Evolutionary conservation across 2,329 filamentous ascomycete genomes (phyloP).

Genomic region (Pyrenophora teres): DNA sequence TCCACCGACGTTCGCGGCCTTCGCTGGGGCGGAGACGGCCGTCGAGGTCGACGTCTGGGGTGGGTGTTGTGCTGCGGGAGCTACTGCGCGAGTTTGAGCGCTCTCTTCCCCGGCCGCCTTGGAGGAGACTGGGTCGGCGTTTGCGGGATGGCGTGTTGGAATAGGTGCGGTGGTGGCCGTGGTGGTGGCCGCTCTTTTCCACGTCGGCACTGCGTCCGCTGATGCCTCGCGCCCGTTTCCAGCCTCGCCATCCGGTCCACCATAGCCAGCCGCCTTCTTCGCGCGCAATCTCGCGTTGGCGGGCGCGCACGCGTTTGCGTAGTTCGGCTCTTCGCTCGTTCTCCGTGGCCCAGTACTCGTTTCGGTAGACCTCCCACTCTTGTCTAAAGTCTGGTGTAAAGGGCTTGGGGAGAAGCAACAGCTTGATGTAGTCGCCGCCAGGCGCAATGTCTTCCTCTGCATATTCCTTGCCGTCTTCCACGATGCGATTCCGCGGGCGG

Average conservation of each 20-base stretch:
- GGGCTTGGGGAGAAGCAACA: constrained; percentile 88
- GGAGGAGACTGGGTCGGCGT: constrained; percentile 35
- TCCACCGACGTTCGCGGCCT: constrained; percentile 38
- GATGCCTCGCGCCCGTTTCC: constrained; percentile 46
- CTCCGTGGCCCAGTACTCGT: constrained; percentile 96
- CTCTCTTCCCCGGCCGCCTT: constrained; percentile 27
- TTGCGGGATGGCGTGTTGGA: constrained; percentile 30
- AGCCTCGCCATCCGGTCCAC: constrained; percentile 78
- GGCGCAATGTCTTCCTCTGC: constrained; percentile 89
- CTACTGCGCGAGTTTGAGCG: constrained; percentile 40
- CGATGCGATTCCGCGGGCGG: constrained; percentile 34
- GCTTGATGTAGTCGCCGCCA: constrained; percentile 88
- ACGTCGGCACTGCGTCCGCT: constrained; percentile 32
- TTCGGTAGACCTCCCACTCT: constrained; percentile 93
- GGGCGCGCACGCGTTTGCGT: constrained; percentile 69
- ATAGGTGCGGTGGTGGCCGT: constrained; percentile 16
- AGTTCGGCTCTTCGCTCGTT: constrained; percentile 84
- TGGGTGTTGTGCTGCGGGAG: constrained; percentile 39
- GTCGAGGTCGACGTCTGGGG: constrained; percentile 40
- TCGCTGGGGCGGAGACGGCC: constrained; percentile 29
- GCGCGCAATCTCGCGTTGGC: constrained; percentile 70
- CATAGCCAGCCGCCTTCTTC: constrained; percentile 76
- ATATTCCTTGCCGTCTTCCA: constrained; percentile 65
- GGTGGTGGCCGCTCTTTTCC: constrained; percentile 35
- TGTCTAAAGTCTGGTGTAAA: constrained; percentile 94